These are phyloP conservation scores for Phalaenopsis equestris DNA, from an alignment of 106 monocot genomes.

Conservation along the genomic window DNA sequence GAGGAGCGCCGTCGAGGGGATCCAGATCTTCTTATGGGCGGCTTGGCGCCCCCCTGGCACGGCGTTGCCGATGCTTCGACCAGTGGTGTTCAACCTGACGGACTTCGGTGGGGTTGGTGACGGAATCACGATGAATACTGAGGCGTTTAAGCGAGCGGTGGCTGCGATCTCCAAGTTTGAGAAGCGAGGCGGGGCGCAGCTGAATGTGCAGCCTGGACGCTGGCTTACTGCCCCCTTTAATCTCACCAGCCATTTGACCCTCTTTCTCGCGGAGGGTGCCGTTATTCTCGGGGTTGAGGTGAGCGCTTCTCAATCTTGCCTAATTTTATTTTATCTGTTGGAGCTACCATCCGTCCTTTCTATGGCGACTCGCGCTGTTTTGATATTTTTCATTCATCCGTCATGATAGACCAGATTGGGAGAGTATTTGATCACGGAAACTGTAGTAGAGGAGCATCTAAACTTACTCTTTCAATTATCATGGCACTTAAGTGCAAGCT, in stretches of 20 bases:
- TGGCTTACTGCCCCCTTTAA: slow-evolving; percentile 76
- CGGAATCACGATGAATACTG: slow-evolving; percentile 43
- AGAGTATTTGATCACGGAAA: not conserved
- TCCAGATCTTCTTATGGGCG: slow-evolving; percentile 7
- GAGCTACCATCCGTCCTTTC: not conserved
- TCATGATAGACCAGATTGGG: not conserved
- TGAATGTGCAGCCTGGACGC: slow-evolving; percentile 33
- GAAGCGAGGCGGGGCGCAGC: slow-evolving; percentile 44
- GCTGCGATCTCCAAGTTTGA: slow-evolving; percentile 19
- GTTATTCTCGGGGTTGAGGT: slow-evolving; percentile 50
- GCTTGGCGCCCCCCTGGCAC: not conserved
- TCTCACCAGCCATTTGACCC: slow-evolving; percentile 66
- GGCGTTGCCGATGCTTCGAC: slow-evolving; percentile 12
- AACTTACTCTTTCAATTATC: not conserved
- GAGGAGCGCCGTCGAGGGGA: slow-evolving; percentile 7
- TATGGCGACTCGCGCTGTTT: not conserved
- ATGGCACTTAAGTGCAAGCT: not conserved
- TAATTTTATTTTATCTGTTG: not conserved
- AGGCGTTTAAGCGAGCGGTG: slow-evolving; percentile 54
- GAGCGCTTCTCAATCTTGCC: not conserved
- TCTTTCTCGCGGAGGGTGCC: slow-evolving; percentile 50
- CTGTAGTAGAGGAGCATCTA: not conserved
- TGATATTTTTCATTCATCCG: not conserved
- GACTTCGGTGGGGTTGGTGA: slow-evolving; percentile 68
- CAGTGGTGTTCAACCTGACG: slow-evolving; percentile 30